Evolutionary conservation across 345 rosid species (phyloP).

Genomic region (Passiflora organensis): DNA sequence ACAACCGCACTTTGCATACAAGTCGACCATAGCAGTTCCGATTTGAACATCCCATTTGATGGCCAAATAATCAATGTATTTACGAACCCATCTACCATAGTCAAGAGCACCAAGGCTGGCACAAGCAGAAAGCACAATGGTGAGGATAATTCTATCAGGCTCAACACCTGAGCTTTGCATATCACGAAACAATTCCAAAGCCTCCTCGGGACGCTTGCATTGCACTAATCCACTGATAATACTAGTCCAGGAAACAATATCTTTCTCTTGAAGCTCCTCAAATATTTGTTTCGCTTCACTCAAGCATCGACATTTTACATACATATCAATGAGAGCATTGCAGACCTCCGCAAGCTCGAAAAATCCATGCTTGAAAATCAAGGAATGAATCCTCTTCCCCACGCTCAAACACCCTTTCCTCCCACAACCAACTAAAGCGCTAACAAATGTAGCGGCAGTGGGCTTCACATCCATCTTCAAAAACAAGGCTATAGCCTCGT

Average conservation of each 20-base stretch:
- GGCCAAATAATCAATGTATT: slow-evolving; percentile 26
- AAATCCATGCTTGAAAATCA: slow-evolving; percentile 22
- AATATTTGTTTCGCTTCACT: slow-evolving; percentile 34
- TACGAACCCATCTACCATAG: slow-evolving; percentile 45
- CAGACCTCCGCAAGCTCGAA: slow-evolving; percentile 24
- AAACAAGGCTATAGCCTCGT: slow-evolving; percentile 33
- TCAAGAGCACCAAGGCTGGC: slow-evolving; percentile 45
- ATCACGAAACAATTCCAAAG: slow-evolving; percentile 31
- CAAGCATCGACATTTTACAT: slow-evolving; percentile 38
- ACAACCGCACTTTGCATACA: slow-evolving; percentile 47
- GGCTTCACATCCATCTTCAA: slow-evolving; percentile 35
- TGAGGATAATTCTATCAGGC: slow-evolving; percentile 41
- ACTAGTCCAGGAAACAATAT: slow-evolving; percentile 45
- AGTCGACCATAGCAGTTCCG: slow-evolving; percentile 37
- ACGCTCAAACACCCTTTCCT: slow-evolving; percentile 26
- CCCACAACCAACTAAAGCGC: slow-evolving; percentile 37
- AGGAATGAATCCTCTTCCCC: slow-evolving; percentile 37
- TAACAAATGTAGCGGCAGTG: slow-evolving; percentile 31
- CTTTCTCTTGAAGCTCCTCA: slow-evolving; percentile 30
- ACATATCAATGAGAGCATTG: slow-evolving; percentile 48
- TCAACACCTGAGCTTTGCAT: slow-evolving; percentile 33
- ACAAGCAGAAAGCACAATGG: slow-evolving; percentile 46
- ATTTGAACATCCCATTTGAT: slow-evolving; percentile 36
- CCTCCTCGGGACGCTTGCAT: slow-evolving; percentile 28
- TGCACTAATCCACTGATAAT: slow-evolving; percentile 43